Conservation (phyloP, 2,329 filamentous ascomycete genomes). For the Xylaria hypoxylon region DNA sequence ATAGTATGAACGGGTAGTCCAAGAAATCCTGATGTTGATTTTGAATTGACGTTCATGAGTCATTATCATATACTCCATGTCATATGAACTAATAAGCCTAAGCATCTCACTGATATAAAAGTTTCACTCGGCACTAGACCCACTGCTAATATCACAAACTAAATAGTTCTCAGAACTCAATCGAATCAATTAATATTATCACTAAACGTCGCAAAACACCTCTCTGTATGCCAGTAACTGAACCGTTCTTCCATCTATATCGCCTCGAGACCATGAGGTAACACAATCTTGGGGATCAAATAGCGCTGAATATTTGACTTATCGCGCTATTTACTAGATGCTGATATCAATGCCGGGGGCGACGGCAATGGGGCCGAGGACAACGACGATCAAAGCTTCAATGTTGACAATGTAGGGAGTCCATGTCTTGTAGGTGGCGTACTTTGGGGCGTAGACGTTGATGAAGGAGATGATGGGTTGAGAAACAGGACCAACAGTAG, state of each 20-base stretch:
- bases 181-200: constrained; percentile 31
- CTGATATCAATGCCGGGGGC: constrained; percentile 1
- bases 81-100: too few relatives aligned
- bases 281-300: not conserved
- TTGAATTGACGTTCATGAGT: too few relatives aligned
- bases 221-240: not conserved
- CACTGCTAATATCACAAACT: too few relatives aligned
- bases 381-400: constrained; percentile 20
- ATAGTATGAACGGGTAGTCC: too few relatives aligned
- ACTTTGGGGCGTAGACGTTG: constrained; percentile 37
- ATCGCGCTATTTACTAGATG: constrained; percentile 25
- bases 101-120: too few relatives aligned
- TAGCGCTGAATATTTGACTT: not conserved
- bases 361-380: constrained; percentile 9
- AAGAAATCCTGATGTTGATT: too few relatives aligned
- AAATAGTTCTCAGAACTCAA: not conserved
- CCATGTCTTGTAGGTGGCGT: constrained; percentile 16
- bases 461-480: constrained; percentile 45
- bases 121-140: too few relatives aligned
- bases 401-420: constrained; percentile 26
- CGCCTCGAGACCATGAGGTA: not conserved
- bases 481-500: constrained; percentile 42
- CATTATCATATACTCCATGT: too few relatives aligned
- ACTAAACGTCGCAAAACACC: constrained; percentile 15
- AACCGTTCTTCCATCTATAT: not conserved